Percentiles rank a stretch among this genome's conserved stretches.
Conservation (phyloP, 2,329 filamentous ascomycete species). For the Nigrospora osmanthi region DNA sequence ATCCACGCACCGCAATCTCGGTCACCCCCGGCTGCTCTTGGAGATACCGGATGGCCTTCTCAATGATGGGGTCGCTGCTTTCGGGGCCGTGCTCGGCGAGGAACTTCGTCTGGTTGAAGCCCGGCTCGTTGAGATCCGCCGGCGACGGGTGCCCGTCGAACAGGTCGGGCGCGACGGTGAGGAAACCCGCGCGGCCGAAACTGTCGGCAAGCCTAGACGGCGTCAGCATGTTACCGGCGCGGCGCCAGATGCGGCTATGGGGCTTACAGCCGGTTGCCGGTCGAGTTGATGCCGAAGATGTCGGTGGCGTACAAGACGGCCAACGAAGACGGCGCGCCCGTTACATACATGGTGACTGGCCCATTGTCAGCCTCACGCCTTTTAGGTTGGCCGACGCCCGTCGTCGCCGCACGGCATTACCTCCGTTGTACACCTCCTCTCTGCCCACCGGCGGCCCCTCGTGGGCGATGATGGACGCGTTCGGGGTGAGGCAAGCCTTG, state of each 20-base stretch:
- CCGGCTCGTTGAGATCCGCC: slow-evolving; percentile 17
- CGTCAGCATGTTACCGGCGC: not conserved
- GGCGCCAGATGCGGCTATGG: not conserved
- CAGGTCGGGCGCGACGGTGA: slow-evolving; percentile 24
- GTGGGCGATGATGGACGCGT: slow-evolving; percentile 18
- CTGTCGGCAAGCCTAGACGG: slow-evolving; percentile 21
- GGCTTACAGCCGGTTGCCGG: slow-evolving; percentile 18
- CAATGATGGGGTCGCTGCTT: slow-evolving; percentile 37
- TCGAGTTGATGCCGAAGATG: slow-evolving; percentile 22
- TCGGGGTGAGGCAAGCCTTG: slow-evolving; percentile 13
- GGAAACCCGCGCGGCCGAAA: slow-evolving; percentile 25
- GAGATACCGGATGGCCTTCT: slow-evolving; percentile 36
- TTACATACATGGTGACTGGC: slow-evolving; percentile 23
- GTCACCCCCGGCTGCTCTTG: slow-evolving; percentile 38
- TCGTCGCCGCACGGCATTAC: slow-evolving; percentile 9
- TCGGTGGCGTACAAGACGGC: slow-evolving; percentile 24
- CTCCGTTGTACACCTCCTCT: slow-evolving; percentile 17
- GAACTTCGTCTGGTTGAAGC: slow-evolving; percentile 15
- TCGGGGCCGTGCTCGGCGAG: slow-evolving; percentile 28
- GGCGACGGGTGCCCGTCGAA: slow-evolving; percentile 24
- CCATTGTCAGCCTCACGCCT: slow-evolving; percentile 1
- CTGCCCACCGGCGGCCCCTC: slow-evolving; percentile 18
- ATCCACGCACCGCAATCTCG: slow-evolving; percentile 34
- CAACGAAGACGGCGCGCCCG: slow-evolving; percentile 15
- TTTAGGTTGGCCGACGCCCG: not conserved